Base-by-base conservation (phyloP, 345 rosid genomes). In the Abelmoschus esculentus region DNA sequence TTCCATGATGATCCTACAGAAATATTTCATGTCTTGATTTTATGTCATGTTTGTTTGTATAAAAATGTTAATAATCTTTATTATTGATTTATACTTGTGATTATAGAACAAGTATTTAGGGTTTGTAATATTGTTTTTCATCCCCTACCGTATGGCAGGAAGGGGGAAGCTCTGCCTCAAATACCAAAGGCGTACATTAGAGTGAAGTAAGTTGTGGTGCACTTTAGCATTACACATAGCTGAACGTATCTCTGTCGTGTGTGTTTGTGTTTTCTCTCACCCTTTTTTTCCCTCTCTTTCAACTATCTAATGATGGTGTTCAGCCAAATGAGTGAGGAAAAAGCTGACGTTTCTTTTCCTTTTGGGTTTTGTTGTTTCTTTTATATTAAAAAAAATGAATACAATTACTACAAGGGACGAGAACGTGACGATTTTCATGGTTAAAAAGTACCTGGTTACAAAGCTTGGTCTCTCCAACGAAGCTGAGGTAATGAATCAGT, bases 381-480 rank as follows among this genome's bases (percentile, higher is more conserved):
- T 42, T 7, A 40, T 36, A 1, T 10, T 8, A 7, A 63, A 70
- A 46, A 66, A 1, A 8, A 9, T 0, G 32, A 31, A 71, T 11
- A 70, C 5, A 17, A 42, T 15, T 14, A 14, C 15, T 22, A 22
- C 26, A 54, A 80, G 83, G 71, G 81, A 77, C 59, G 83, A 80
- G 74, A 74, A 67, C 79, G 71, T 77, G 83, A 80, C 74, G 40
- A 58, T 80, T 63, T 74, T 70, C 70, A 72, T 50, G 72, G 81
- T 80, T 64, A 77, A 77, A 61, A 80, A 77, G 79, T 80, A 80
- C 72, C 74, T 80, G 79, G 78, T 74, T 66, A 54, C 3, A 77
- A 80, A 80, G 75, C 83, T 80, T 19, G 81, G 81, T 72, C 79
- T 80, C 79, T 53, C 83, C 76, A 74, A 77, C 72, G 78, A 77